phyloP scores from a whole-genome alignment of 768 basidiomycete genomes.

The Leccinum rimulosum region DNA sequence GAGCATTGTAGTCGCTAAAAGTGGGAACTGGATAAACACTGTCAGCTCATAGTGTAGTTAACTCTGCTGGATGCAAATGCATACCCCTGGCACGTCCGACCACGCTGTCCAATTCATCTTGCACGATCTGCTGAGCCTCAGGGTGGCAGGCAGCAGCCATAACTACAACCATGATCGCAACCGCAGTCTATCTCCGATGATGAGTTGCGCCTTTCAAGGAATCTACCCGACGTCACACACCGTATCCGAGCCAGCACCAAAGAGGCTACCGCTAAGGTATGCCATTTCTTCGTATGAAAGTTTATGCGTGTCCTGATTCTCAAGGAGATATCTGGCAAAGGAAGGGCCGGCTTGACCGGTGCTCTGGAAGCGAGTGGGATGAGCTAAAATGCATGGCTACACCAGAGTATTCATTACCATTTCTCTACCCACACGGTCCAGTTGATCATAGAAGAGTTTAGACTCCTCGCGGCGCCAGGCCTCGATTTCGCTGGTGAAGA shows the following conservation, averaged over 20 bases:
- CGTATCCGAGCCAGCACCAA: conserved; percentile 66
- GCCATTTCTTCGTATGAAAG: conserved; percentile 57
- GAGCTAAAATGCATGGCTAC: background rate
- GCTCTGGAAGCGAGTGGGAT: conserved; percentile 12
- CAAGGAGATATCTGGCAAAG: conserved; percentile 58
- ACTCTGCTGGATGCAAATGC: background rate
- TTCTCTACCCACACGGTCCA: conserved; percentile 43
- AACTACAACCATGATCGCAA: conserved; percentile 53
- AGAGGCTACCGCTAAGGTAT: conserved; percentile 63
- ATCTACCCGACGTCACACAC: conserved; percentile 21
- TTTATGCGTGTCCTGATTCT: conserved; percentile 51
- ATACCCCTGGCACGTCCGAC: conserved; percentile 43
- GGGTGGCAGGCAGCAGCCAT: conserved; percentile 59
- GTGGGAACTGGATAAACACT: conserved; percentile 32
- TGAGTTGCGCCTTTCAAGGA: background rate
- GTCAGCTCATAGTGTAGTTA: background rate
- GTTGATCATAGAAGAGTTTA: conserved; percentile 50
- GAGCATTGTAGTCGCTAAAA: conserved; percentile 36
- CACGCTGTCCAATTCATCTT: conserved; percentile 53
- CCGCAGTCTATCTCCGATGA: conserved; percentile 39
- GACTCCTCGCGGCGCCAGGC: conserved; percentile 57
- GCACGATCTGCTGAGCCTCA: conserved; percentile 47
- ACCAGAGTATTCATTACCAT: conserved; percentile 34
- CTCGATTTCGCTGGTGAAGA: conserved; percentile 56
- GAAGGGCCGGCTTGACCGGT: conserved; percentile 32